Conservation (phyloP, 495 filamentous ascomycete species). For the Lichina pygmaea region DNA sequence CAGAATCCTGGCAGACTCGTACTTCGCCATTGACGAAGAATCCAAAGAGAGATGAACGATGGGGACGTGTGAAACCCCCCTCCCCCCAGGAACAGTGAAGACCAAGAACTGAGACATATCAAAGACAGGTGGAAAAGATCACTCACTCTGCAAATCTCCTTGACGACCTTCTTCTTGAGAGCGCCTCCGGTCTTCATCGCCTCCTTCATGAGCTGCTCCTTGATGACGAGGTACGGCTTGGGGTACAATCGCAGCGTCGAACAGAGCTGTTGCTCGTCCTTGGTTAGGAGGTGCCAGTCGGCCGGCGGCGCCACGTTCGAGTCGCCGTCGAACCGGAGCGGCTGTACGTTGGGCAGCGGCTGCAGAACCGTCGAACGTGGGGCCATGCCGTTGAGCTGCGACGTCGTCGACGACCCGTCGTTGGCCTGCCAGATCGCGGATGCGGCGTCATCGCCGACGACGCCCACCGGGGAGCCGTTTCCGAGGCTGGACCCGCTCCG, state of each 20-base stretch:
- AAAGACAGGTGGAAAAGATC: neutral
- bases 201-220: constrained; percentile 67
- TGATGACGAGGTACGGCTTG: constrained; percentile 85
- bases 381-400: constrained; percentile 7
- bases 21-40: constrained; percentile 2
- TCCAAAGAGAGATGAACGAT: neutral
- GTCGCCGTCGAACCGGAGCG: constrained; percentile 24
- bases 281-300: constrained; percentile 65
- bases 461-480: constrained; percentile 18
- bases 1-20: too few relatives aligned
- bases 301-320: constrained; percentile 42
- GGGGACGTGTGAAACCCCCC: neutral
- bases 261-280: constrained; percentile 68
- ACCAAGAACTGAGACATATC: neutral
- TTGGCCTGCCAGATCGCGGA: constrained; percentile 17
- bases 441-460: constrained; percentile 20
- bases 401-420: constrained; percentile 8
- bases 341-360: constrained; percentile 25
- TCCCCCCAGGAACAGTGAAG: too few relatives aligned
- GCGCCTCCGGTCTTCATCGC: constrained; percentile 64
- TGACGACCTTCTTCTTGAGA: constrained; percentile 75
- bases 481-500: constrained; percentile 14
- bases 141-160: constrained; percentile 35
- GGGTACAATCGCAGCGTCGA: constrained; percentile 56
- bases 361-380: constrained; percentile 7